Conservation (phyloP, 305 asterid genomes). For the Nicotiana rustica region DNA sequence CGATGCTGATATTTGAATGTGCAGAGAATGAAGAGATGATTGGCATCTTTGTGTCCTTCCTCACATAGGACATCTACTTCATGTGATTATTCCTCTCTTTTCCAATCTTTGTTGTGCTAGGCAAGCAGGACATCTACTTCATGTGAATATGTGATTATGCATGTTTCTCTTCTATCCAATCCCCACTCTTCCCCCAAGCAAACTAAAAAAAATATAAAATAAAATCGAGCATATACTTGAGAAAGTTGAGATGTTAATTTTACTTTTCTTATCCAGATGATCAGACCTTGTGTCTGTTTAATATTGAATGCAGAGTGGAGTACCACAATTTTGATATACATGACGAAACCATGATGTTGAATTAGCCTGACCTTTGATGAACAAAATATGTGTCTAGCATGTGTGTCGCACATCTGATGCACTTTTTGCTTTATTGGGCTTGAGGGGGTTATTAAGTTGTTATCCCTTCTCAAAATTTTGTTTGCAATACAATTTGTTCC, state of each 20-base stretch:
- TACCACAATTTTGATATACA: background rate
- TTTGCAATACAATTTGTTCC: background rate
- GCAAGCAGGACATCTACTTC: background rate
- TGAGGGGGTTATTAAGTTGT: background rate
- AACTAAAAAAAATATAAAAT: background rate
- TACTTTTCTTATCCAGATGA: background rate
- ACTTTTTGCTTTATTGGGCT: background rate
- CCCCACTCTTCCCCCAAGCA: background rate
- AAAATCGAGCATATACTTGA: background rate
- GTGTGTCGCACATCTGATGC: background rate
- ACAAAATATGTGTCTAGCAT: background rate
- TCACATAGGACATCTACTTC: background rate
- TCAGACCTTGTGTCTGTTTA: background rate
- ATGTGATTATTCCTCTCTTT: background rate
- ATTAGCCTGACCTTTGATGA: conserved; percentile 14
- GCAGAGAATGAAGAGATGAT: background rate
- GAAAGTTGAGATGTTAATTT: background rate
- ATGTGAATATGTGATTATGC: background rate
- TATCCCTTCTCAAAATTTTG: background rate
- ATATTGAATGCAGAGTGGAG: background rate
- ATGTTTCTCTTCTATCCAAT: background rate
- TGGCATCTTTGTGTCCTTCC: background rate
- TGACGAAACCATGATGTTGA: background rate
- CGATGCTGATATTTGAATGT: background rate
- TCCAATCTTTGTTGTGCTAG: background rate